Base-by-base conservation (phyloP, 2,329 filamentous ascomycete genomes). In the Aspergillus proliferans region DNA sequence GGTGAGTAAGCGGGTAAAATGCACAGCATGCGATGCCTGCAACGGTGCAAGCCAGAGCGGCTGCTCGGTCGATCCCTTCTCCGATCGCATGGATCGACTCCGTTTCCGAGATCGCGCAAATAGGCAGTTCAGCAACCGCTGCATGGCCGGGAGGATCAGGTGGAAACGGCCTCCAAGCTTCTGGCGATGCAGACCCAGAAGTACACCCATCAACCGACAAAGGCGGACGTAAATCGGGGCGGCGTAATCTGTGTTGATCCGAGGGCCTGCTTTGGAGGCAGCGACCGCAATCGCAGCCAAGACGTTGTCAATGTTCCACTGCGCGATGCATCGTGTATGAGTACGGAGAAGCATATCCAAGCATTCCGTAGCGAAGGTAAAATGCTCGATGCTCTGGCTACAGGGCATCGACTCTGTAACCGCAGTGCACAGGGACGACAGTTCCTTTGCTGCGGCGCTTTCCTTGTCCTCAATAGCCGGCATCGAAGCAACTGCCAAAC, bases 131-230 rank as follows among this genome's bases (percentile, higher is more conserved):
- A 84, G 64, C 1, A 85, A 72, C 10, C 66, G 66, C 56, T 82
- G 77, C 49, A 85, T 71, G 10, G 78, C 68, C 0, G 75, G 72
- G 5, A 83, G 65, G 14, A 85, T 65, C 9, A 85, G 68, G 57
- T 85, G 81, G 65, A 79, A 79, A 21, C 82, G 79, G 6, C 81
- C 81, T 33, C 78, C 77, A 8, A 85, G 68, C 39, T 80, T 78
- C 14, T 76, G 69, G 19, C 81, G 76, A 57, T 84, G 77, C 10
- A 82, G 71, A n/a, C 76, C 70, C 6, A 85, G 65, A 6, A 84
- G 63, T 0, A 74, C 64, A 7, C 75, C 76, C 48, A 78, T 67
- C 8, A 82, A 68, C 33, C 74, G 68, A 60, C 80, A 83, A 8
- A 83, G 66, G 39, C 78, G 76, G 4, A 71, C 69, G 65, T 75